Base-by-base conservation (phyloP, 176 grass and related monocot species). In the Aegilops umbellulata region DNA sequence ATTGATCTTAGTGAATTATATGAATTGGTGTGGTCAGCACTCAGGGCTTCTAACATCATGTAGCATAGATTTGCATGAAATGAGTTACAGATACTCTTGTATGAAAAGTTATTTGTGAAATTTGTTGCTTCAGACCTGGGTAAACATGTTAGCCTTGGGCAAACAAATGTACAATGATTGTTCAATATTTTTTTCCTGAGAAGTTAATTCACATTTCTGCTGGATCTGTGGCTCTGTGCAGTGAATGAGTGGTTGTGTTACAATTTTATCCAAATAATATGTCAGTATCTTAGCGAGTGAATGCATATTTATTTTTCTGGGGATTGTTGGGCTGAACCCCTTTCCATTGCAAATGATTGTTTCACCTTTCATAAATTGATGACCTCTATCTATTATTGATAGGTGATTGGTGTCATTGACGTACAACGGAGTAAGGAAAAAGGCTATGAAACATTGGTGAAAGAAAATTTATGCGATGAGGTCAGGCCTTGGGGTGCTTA, bases 381-480 rank as follows among this genome's bases (percentile, higher is more conserved):
- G 36, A 85, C 78, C 46, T 82, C 8, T 11, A 44, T 64, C 67
- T 89, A 13, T 80, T 77, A 44, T 90, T 58, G 47, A 29, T 85
- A 98, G 95, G 91, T 95, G 82, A 76, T 95, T 81, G 95, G 95
- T 87, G 95, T 93, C 20, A 93, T 98, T 89, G 91, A 98, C 81
- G 89, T 93, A 80, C 91, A 95, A 82, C 91, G 95, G 73, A 80
- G 87, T 68, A 98, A 95, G 80, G 90, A 93, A 72, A 98, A 98
- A 89, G 91, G 89, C 44, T 98, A 98, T 80, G 95, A 98, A 51
- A 98, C 95, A 22, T 31, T 98, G 87, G 95, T 98, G 61, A 98
- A 98, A 89, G 93, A 98, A 89, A 89, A 91, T 46, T 86, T 98
- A 79, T 98, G 95, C 87, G 93, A 95, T 38, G 95, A 98, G 91